Evolutionary conservation across 2,329 filamentous ascomycete species (phyloP), one percentile per base, ranked within the genome.

Genomic region (Sclerotinia trifoliorum): DNA sequence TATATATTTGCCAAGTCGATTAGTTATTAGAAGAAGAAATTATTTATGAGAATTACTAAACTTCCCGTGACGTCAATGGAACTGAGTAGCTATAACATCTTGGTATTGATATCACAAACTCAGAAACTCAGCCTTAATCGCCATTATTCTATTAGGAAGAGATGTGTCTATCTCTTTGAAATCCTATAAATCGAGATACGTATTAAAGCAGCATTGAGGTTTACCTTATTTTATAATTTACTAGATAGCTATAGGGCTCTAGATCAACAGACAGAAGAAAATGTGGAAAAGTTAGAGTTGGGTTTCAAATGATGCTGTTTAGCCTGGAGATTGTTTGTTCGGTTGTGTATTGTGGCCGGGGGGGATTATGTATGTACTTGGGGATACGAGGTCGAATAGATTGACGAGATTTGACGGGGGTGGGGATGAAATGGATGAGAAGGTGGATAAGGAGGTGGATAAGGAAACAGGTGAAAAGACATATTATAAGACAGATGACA

Each of bases 161-260:
- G 15, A 39, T 39, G 5, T 29, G 29, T 29, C 5, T 29, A 29
- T 8, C 32, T 5, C 32, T 35, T 8, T n/a, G 5, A 39, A 11
- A 39, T 2, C 1, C 2, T 35, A 8, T 2, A 0, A 35, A 5
- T n/a, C 19, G 54, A 56, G 29, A 3, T 5, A n/a, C 1, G 1
- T 21, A 35, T 56, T 10, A 56, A n/a, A 32, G 11, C 3, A 2
- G 15, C 39, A 11, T 55, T 26, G 2, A 17, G n/a, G 3, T 55
- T 26, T 11, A 11, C 52, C 17, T 1, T 1, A 6, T 17, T 1
- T 0, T 26, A 55, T 3, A 5, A 2, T 55, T 15, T 6, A 21
- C 17, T 32, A 21, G 26, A 32, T 5, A 17, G 15, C 7, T 35
- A 35, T 10, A 35, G 35, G 4, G 4, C 4, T 11, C 8, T 13